Evolutionary conservation across 768 basidiomycete species (phyloP).

Genomic region (Leccinellum albellum): DNA sequence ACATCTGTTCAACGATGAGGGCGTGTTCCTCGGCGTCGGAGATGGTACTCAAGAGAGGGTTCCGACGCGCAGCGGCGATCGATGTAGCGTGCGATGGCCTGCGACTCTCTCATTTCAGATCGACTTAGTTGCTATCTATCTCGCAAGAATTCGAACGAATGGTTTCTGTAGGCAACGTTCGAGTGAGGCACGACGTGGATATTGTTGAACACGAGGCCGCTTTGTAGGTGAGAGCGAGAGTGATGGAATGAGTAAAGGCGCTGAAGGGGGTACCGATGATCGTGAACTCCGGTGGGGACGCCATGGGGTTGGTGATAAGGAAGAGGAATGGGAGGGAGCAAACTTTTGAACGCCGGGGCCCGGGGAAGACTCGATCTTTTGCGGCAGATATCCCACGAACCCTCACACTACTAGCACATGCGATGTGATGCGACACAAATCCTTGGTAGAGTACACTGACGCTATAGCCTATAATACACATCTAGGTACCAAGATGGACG

Average conservation of each 20-base stretch:
- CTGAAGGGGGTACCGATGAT: conserved; percentile 33
- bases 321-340: not conserved
- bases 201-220: conserved; percentile 18
- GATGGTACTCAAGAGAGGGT: not conserved
- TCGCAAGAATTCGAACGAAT: conserved; percentile 30
- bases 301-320: conserved; percentile 14
- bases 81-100: not conserved
- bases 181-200: conserved; percentile 25
- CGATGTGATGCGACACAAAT: too few relatives aligned
- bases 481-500: not conserved
- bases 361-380: too few relatives aligned
- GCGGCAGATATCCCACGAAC: too few relatives aligned
- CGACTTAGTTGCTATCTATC: too few relatives aligned
- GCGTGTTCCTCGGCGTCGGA: too few relatives aligned
- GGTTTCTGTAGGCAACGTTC: conserved; percentile 24
- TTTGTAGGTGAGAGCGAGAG: conserved; percentile 28
- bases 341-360: not conserved
- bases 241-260: conserved; percentile 31
- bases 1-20: conserved; percentile 23
- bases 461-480: not conserved
- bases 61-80: conserved; percentile 17
- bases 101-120: not conserved
- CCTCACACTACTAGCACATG: too few relatives aligned
- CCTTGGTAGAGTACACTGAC: not conserved
- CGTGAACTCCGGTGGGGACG: conserved; percentile 16